Base-by-base conservation (phyloP, 2,329 filamentous ascomycete genomes). In the Clonostachys byssicola region DNA sequence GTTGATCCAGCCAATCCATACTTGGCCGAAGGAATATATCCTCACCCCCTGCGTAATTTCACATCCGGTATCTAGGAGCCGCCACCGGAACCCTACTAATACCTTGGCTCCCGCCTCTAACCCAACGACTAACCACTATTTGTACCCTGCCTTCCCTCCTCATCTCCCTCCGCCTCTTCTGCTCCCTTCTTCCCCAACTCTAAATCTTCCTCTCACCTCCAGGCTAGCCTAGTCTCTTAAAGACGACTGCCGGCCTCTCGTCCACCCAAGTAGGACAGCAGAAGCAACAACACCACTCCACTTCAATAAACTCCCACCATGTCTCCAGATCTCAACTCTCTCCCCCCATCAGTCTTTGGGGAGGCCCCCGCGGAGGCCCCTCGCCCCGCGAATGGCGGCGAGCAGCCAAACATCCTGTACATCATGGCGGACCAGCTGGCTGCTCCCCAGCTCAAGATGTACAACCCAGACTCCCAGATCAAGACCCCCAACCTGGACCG, bases 341-440 rank as follows among this genome's bases (percentile, higher is more conserved):
- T 90, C 49, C 80, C 82, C 40, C 68, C 74, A 36, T 85, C 81
- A 33, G 73, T 73, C 9, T 52, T 72, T 48, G 53, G 56, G 43
- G 54, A 38, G 42, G 55, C 51, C 42, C 34, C 54, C 20, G 53
- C 56, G 43, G 54, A 38, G 42, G 55, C 52, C 41, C 34, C 54
- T 23, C 46, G 48, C n/a, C 49, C 55, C 33, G 54, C 50, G 17
- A 41, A 49, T 16, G 54, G 57, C 38, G 53, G 58, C 23, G 60
- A 65, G 47, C 61, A 60, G 53, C 68, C 70, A 51, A 73, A 73
- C 54, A 72, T 73, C 40, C 59, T 73, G 42, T 96, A 94, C 75
- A 95, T 96, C 72, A 96, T 96, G 91, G 92, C 92, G 47, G 92
- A 96, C 70, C 92, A 96, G 73, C 83, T 96, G 65, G 88, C 92